Evolutionary conservation across 2,329 filamentous ascomycete species (phyloP).

Genomic region (Pseudogymnoascus sp.): DNA sequence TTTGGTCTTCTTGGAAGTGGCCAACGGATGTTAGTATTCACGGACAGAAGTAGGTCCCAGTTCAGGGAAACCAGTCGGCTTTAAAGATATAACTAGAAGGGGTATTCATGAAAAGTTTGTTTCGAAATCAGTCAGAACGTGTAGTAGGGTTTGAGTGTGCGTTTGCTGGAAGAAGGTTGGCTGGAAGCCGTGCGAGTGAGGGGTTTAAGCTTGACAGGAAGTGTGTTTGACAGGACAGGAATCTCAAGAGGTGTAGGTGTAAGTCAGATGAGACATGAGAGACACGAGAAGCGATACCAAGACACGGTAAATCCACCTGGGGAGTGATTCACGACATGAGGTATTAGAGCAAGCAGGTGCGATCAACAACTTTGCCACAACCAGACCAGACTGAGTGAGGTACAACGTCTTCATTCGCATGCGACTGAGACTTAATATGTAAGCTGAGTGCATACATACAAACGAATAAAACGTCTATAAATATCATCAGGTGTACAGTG

Average conservation of each 20-base stretch:
- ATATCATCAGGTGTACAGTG: background rate
- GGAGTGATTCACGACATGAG: background rate
- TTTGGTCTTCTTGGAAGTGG: background rate
- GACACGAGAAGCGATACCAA: background rate
- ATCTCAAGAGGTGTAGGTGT: background rate
- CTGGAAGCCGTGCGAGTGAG: background rate
- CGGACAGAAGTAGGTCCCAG: background rate
- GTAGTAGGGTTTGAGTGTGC: background rate
- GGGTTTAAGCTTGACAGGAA: background rate
- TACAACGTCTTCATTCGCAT: background rate
- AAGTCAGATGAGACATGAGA: background rate
- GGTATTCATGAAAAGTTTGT: background rate
- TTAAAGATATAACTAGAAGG: background rate
- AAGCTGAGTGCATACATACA: constrained; percentile 2
- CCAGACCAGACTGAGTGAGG: background rate
- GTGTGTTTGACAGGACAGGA: background rate
- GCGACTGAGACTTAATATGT: background rate
- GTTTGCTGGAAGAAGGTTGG: background rate
- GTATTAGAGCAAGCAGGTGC: background rate
- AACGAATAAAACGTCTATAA: background rate
- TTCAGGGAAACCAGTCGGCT: background rate
- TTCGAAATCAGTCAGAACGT: background rate
- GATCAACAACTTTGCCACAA: background rate
- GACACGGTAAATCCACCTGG: background rate
- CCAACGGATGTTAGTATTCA: background rate